A percentile compares a stretch with the other conserved stretches of the same genome.
phyloP scores from a whole-genome alignment of 257 asterid genomes.

The Prunella vulgaris region DNA sequence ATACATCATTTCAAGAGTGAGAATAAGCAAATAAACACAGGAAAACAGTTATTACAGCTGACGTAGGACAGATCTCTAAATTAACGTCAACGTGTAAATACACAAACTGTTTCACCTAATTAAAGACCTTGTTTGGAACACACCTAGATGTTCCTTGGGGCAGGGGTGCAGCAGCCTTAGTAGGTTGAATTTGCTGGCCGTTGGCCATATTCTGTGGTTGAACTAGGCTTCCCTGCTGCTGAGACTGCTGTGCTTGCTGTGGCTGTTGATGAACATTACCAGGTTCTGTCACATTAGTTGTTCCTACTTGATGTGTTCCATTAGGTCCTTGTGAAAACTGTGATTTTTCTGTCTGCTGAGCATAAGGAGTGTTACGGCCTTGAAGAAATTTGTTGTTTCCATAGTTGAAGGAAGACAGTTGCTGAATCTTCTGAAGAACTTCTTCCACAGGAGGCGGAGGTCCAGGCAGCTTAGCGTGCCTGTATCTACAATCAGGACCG shows the following conservation, averaged over 20 bases:
- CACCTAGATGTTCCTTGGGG: conserved; percentile 99
- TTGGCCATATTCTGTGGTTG: conserved; percentile 51
- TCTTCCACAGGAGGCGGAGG: conserved; percentile 95
- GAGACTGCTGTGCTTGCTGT: conserved; percentile 53
- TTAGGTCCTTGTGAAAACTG: conserved; percentile 50
- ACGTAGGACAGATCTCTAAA: conserved; percentile 30
- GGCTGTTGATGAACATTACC: conserved; percentile 45
- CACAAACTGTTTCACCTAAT: conserved; percentile 59
- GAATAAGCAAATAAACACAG: conserved; percentile 29
- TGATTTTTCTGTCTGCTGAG: conserved; percentile 62
- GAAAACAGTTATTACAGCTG: conserved; percentile 60
- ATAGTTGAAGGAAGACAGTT: conserved; percentile 50
- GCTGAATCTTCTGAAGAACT: conserved; percentile 94
- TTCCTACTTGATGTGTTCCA: conserved; percentile 45
- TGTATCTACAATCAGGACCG: conserved; percentile 94
- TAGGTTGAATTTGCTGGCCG: conserved; percentile 67
- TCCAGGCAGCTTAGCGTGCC: conserved; percentile 95
- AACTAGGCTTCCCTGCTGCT: conserved; percentile 46
- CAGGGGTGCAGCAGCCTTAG: conserved; percentile 62
- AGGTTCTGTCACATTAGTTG: conserved; percentile 35
- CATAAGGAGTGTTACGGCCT: conserved; percentile 52
- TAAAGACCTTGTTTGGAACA: conserved; percentile 86
- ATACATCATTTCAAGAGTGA: conserved; percentile 36
- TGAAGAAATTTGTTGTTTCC: conserved; percentile 68
- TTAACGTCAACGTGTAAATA: conserved; percentile 45